Conservation (phyloP, 2,329 filamentous ascomycete genomes). For the Nemania diffusa region DNA sequence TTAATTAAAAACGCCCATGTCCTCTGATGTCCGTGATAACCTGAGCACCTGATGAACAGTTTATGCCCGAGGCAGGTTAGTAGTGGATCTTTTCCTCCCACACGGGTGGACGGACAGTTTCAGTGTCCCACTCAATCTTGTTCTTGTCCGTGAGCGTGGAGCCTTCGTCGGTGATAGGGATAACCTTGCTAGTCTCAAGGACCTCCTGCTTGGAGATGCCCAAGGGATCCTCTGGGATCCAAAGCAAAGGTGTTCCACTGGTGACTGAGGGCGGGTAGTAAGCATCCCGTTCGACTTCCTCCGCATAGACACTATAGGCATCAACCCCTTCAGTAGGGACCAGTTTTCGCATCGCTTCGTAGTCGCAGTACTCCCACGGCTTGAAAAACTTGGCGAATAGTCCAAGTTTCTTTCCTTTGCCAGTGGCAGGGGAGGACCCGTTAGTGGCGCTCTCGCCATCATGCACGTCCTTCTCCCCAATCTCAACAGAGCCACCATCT, state of each 20-base stretch:
- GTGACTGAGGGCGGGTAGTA: constrained; percentile 79
- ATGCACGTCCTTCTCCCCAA: constrained; percentile 31
- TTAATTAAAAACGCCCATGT: background rate
- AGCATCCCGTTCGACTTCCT: constrained; percentile 71
- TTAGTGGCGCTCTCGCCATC: constrained; percentile 37
- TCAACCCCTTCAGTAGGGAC: constrained; percentile 67
- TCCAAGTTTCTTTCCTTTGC: constrained; percentile 61
- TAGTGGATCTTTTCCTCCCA: constrained; percentile 52
- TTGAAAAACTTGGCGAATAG: constrained; percentile 76
- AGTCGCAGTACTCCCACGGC: constrained; percentile 81
- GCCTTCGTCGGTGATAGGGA: constrained; percentile 83
- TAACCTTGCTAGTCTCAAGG: constrained; percentile 74
- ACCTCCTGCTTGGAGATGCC: constrained; percentile 84
- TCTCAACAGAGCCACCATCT: constrained; percentile 22
- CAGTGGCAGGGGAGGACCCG: constrained; percentile 39
- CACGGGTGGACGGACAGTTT: constrained; percentile 48
- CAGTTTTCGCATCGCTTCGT: constrained; percentile 73
- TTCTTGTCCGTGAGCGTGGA: constrained; percentile 77
- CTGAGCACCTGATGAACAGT: background rate
- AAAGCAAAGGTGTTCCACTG: constrained; percentile 74
- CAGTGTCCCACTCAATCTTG: constrained; percentile 51
- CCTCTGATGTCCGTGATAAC: background rate
- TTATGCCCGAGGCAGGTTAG: constrained; percentile 33
- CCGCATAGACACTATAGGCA: constrained; percentile 67
- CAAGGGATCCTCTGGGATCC: constrained; percentile 81